Evolutionary conservation across 2,329 filamentous ascomycete species (phyloP), one percentile per base, ranked within the genome.

Genomic region (Penicillium sp.): DNA sequence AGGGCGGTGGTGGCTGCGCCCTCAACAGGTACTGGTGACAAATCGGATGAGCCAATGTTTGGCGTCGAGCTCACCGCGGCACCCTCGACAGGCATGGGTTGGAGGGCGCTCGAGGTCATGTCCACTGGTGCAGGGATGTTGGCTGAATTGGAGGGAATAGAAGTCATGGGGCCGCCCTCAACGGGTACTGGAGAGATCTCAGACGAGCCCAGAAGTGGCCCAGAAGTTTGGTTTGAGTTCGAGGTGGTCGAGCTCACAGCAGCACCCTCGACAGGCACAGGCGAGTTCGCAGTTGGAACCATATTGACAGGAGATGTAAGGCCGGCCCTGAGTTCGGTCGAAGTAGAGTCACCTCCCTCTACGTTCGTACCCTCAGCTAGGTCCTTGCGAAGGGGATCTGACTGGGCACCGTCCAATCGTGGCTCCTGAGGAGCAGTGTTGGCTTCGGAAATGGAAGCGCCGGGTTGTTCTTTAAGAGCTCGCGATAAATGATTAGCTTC

Each of bases 381-480:
- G 36, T 33, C 36, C n/a, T 38, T 29, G 9, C 42, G 26, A 9
- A 34, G 9, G n/a, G 24, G 13, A 26, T 49, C 36, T 18, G 48
- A 41, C 33, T 47, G 44, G 24, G 46, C 25, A 29, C 49, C 48
- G 24, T 38, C 40, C 13, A 54, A 33, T 28, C 53, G 46, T 2
- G 49, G 49, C 6, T 57, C 44, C 5, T 55, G 46, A 1, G 48
- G 47, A 5, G 63, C 57, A 3, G 61, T 65, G 45, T 62, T 60
- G 11, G 35, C 44, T 7, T 55, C 48, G 32, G 52, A 46, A 6
- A 39, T 18, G 1, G 60, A 57, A 27, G 62, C 56, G 11, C 52
- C 58, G 11, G 57, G 60, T 62, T 65, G 63, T 39, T 66, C 63
- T 66, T 37, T 4, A 32, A 7, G 11, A 32, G 29, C 11, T 32